These are phyloP conservation scores for Penicillium sumatraense DNA, from an alignment of 2,329 filamentous ascomycete species.

Conservation along the genomic window DNA sequence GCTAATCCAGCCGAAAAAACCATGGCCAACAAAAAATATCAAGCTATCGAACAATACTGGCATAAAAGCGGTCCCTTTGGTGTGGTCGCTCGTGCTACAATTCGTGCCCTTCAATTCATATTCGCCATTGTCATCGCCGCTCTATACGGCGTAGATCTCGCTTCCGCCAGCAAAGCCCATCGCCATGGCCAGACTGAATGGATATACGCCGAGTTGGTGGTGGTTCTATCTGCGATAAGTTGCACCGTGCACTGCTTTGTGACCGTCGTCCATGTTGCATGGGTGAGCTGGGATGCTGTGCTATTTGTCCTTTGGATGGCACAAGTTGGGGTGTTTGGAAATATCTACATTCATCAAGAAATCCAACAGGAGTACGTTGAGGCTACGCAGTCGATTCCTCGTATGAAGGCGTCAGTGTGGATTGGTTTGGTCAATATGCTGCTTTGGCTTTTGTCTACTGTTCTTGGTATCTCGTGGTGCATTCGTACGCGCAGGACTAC, in stretches of 20 bases:
- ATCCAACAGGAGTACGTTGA: not conserved
- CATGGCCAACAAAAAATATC: not conserved
- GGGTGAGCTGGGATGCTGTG: conserved; percentile 15
- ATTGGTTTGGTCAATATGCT: conserved; percentile 14
- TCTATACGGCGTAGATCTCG: conserved; percentile 25
- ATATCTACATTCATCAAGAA: conserved; percentile 2
- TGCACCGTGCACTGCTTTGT: conserved; percentile 15
- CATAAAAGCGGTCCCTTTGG: conserved; percentile 14
- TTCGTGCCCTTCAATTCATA: conserved; percentile 23
- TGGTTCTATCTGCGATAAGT: conserved; percentile 15
- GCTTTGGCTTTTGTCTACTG: conserved; percentile 11
- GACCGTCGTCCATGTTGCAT: conserved; percentile 8
- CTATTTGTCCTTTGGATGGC: conserved; percentile 14
- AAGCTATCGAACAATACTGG: conserved; percentile 18
- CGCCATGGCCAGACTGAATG: conserved; percentile 15
- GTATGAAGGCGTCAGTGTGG: conserved; percentile 15
- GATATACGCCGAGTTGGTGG: conserved; percentile 25
- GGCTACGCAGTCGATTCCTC: not conserved
- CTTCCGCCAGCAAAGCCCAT: conserved; percentile 17
- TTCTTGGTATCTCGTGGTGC: conserved; percentile 16
- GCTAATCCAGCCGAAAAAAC: not conserved
- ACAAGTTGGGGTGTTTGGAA: conserved; percentile 12
- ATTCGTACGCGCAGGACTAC: conserved; percentile 8
- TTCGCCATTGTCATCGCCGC: conserved; percentile 19
- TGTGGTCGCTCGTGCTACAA: conserved; percentile 7